A percentile compares a stretch with the other conserved stretches of the same genome.
Evolutionary conservation across 1,139 yeast genomes (phyloP).

Genomic region (Petasospora rhodanensis): DNA sequence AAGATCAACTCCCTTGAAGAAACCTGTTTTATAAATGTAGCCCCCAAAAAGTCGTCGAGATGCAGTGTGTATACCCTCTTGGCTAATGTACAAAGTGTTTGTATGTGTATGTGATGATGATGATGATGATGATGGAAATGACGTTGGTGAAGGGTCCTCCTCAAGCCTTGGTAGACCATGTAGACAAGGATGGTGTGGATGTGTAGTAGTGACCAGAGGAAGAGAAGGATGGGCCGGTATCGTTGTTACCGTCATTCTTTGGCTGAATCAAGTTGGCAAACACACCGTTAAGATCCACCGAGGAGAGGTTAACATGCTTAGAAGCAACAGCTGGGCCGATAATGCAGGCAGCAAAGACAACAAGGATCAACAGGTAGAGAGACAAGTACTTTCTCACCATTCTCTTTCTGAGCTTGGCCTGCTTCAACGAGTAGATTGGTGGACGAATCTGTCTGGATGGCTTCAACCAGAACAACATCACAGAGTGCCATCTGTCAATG

Average conservation of each 20-base stretch:
- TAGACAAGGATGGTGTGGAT: constrained; percentile 48
- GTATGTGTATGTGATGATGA: no score
- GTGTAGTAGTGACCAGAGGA: constrained; percentile 49
- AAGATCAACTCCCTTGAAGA: no score
- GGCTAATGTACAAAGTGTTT: no score
- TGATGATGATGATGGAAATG: no score
- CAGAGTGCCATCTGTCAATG: constrained; percentile 97
- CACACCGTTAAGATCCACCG: constrained; percentile 42
- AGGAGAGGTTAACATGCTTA: constrained; percentile 31
- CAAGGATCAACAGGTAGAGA: constrained; percentile 67
- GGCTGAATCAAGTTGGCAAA: constrained; percentile 84
- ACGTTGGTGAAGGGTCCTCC: constrained; percentile 1
- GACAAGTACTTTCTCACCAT: constrained; percentile 95
- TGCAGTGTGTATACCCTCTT: no score
- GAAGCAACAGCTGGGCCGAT: constrained; percentile 91
- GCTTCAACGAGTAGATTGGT: constrained; percentile 96
- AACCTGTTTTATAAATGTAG: no score
- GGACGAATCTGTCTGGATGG: constrained; percentile 98
- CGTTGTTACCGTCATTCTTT: constrained; percentile 73
- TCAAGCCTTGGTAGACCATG: constrained; percentile 63
- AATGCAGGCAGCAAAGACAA: constrained; percentile 69
- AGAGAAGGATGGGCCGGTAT: constrained; percentile 62
- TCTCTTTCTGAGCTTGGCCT: constrained; percentile 95
- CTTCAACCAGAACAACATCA: constrained; percentile 97
- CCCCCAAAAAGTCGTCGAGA: no score